Percentiles rank a stretch among this genome's conserved stretches.
phyloP scores from a whole-genome alignment of 495 filamentous ascomycete genomes.

The Daldinia grandis region DNA sequence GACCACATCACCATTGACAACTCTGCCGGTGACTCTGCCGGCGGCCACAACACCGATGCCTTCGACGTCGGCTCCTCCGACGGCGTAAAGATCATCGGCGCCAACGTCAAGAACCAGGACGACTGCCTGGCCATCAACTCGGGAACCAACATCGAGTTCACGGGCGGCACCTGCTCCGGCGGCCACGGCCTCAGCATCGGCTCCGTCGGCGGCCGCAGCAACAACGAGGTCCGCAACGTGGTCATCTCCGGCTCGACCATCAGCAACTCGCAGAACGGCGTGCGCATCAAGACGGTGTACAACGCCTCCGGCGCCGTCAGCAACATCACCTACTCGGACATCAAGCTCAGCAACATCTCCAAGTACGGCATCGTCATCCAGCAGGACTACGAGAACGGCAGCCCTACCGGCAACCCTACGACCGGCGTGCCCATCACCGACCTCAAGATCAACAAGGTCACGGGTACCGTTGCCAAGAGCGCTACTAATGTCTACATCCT shows the following conservation, averaged over 20 bases:
- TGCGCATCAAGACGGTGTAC: constrained; percentile 72
- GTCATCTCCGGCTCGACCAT: constrained; percentile 59
- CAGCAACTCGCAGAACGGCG: constrained; percentile 62
- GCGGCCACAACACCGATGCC: constrained; percentile 67
- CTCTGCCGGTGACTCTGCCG: constrained; percentile 69
- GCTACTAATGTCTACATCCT: constrained; percentile 62
- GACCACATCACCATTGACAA: constrained; percentile 67
- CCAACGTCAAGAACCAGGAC: constrained; percentile 68
- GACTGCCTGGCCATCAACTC: constrained; percentile 72
- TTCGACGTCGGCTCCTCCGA: constrained; percentile 66
- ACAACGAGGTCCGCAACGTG: constrained; percentile 68
- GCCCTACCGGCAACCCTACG: constrained; percentile 67
- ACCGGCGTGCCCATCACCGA: constrained; percentile 68
- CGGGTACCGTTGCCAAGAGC: constrained; percentile 55
- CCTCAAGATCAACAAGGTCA: constrained; percentile 61
- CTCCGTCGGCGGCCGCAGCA: constrained; percentile 68
- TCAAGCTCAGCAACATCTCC: constrained; percentile 64
- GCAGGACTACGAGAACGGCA: constrained; percentile 74
- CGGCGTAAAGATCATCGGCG: constrained; percentile 62
- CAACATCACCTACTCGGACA: constrained; percentile 67
- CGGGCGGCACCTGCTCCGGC: constrained; percentile 61
- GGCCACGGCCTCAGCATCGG: constrained; percentile 77
- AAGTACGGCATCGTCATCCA: constrained; percentile 72
- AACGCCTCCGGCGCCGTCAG: constrained; percentile 64
- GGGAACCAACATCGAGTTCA: constrained; percentile 65